Evolutionary conservation across 257 asterid genomes (phyloP).

Genomic region (Primulina eburnea): DNA sequence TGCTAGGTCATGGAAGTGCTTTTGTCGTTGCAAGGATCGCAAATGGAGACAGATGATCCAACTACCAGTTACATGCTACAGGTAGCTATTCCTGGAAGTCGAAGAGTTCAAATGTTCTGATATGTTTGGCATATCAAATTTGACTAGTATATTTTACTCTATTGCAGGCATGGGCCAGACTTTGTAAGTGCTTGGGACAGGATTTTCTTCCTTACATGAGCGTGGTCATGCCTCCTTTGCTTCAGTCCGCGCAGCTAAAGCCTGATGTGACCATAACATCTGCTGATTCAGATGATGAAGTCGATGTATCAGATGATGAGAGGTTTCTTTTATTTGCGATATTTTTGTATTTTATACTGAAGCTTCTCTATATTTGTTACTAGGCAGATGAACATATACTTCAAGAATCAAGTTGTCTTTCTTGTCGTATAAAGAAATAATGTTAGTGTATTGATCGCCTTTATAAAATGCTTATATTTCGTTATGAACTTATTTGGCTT

Average conservation of each 20-base stretch:
- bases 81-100: constrained; percentile 28
- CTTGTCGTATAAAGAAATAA: no score
- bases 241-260: constrained; percentile 88
- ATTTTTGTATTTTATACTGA: neutral
- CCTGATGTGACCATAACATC: constrained; percentile 88
- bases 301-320: constrained; percentile 83
- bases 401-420: no score
- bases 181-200: constrained; percentile 95
- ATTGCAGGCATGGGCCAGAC: constrained; percentile 89
- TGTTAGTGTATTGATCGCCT: no score
- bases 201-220: constrained; percentile 94
- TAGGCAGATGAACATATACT: no score
- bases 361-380: no score
- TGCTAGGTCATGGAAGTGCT: constrained; percentile 89
- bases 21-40: constrained; percentile 87
- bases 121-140: no score
- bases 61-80: constrained; percentile 95
- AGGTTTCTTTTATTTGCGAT: constrained; percentile 39
- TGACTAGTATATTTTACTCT: no score
- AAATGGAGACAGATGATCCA: constrained; percentile 91
- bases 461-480: no score
- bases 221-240: constrained; percentile 93
- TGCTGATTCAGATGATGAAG: constrained; percentile 78
- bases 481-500: no score
- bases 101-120: no score